Evolutionary conservation across 371 early-diverging fungal genomes (phyloP).

Genomic region (Blakeslea trispora): DNA sequence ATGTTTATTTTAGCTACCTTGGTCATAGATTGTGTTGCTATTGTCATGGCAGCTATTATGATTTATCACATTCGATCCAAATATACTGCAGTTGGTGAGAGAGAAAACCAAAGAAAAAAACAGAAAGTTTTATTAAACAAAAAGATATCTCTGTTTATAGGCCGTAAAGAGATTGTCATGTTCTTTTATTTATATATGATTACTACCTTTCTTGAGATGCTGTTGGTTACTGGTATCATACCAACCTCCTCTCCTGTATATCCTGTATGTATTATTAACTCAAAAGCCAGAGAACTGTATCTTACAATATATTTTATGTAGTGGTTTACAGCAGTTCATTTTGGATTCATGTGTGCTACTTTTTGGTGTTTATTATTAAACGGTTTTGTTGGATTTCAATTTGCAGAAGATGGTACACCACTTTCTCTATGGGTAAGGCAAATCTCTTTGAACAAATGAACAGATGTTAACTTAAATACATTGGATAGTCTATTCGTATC

Average conservation of each 20-base stretch:
- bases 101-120: background rate
- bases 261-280: constrained; percentile 69
- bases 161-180: constrained; percentile 95
- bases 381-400: constrained; percentile 96
- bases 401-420: constrained; percentile 94
- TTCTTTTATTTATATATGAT: constrained; percentile 95
- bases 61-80: constrained; percentile 95
- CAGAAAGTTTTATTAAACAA: background rate
- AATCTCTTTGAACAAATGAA: constrained; percentile 7
- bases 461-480: background rate
- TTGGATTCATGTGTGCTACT: constrained; percentile 80
- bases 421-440: constrained; percentile 81
- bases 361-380: constrained; percentile 92
- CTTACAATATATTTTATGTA: constrained; percentile 26
- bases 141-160: constrained; percentile 33
- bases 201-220: constrained; percentile 81
- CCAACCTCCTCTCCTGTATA: constrained; percentile 80
- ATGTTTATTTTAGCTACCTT: constrained; percentile 62
- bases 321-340: constrained; percentile 87
- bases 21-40: constrained; percentile 87
- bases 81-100: constrained; percentile 95
- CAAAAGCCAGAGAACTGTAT: no score
- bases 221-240: constrained; percentile 88
- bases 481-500: constrained; percentile 77
- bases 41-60: constrained; percentile 97